Percentiles rank a stretch among this genome's conserved stretches.
phyloP scores from a whole-genome alignment of 306 rosid species.

The Citrullus amarus region DNA sequence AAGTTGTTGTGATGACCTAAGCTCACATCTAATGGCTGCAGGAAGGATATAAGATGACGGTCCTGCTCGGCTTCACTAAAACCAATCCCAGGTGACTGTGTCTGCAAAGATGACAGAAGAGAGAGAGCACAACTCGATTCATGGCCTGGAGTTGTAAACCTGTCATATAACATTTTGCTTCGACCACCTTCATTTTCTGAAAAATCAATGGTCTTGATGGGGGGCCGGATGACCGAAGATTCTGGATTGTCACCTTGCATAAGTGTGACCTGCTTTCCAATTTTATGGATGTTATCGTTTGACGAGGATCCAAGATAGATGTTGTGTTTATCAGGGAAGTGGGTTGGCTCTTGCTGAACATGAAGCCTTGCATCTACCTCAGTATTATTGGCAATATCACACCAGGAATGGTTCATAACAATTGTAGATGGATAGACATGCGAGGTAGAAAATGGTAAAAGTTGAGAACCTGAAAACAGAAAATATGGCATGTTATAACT shows the following conservation, averaged over 20 bases:
- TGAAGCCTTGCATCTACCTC: constrained; percentile 36
- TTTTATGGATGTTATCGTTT: constrained; percentile 27
- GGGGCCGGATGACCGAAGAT: constrained; percentile 31
- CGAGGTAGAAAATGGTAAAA: constrained; percentile 51
- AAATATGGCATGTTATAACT: not conserved
- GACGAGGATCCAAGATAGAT: constrained; percentile 1
- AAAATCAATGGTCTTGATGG: constrained; percentile 29
- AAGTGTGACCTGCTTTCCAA: constrained; percentile 31
- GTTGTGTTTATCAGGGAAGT: constrained; percentile 4
- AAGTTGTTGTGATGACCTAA: constrained; percentile 23
- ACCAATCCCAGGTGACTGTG: constrained; percentile 42
- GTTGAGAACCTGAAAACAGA: constrained; percentile 46
- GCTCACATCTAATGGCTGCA: constrained; percentile 29
- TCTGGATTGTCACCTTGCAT: constrained; percentile 25
- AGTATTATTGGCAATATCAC: constrained; percentile 27
- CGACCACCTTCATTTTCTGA: constrained; percentile 30
- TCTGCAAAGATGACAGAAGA: constrained; percentile 98
- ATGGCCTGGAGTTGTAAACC: constrained; percentile 24
- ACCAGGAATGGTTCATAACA: constrained; percentile 45
- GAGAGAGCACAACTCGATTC: constrained; percentile 96
- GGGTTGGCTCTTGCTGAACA: not conserved
- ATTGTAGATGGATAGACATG: constrained; percentile 19
- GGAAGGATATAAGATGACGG: constrained; percentile 28
- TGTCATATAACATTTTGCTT: constrained; percentile 26
- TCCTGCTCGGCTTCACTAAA: constrained; percentile 36